These are phyloP conservation scores for Aspergillus ellipticus DNA, from an alignment of 495 filamentous ascomycete species.

Conservation along the genomic window DNA sequence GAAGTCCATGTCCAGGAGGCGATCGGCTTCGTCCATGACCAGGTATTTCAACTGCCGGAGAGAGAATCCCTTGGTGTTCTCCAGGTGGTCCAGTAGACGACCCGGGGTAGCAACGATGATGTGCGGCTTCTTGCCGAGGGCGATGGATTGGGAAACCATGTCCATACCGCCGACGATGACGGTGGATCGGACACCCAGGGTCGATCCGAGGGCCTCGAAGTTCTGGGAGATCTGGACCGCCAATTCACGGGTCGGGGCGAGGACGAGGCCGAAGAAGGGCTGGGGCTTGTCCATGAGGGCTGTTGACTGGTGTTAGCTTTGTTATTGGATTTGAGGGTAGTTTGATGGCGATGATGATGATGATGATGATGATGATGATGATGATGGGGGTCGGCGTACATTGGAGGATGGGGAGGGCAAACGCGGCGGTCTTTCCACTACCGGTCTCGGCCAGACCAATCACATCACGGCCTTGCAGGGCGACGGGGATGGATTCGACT, in stretches of 20 bases:
- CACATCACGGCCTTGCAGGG: slow-evolving; percentile 76
- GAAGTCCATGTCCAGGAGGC: slow-evolving; percentile 91
- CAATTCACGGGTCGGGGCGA: slow-evolving; percentile 89
- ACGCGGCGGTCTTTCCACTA: slow-evolving; percentile 89
- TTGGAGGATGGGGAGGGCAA: slow-evolving; percentile 85
- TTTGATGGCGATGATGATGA: no score
- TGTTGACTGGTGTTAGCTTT: slow-evolving; percentile 11
- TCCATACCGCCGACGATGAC: slow-evolving; percentile 92
- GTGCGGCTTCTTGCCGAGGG: slow-evolving; percentile 88
- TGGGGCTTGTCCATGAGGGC: slow-evolving; percentile 79
- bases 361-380: neutral
- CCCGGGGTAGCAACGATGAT: slow-evolving; percentile 84
- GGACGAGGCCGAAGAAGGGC: slow-evolving; percentile 70
- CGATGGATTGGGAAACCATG: slow-evolving; percentile 85
- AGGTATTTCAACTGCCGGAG: slow-evolving; percentile 75
- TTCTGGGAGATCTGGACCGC: slow-evolving; percentile 84
- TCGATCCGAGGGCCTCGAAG: slow-evolving; percentile 77
- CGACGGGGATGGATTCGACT: slow-evolving; percentile 70
- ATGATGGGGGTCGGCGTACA: slow-evolving; percentile 20
- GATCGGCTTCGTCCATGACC: slow-evolving; percentile 93
- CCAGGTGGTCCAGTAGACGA: slow-evolving; percentile 84
- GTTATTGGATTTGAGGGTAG: neutral
- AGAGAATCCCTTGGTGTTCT: slow-evolving; percentile 95
- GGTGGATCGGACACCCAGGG: slow-evolving; percentile 74
- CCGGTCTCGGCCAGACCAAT: slow-evolving; percentile 95